Evolutionary conservation across 768 basidiomycete species (phyloP), one percentile per base, ranked within the genome.

Genomic region (Hydnomerulius pinastri): DNA sequence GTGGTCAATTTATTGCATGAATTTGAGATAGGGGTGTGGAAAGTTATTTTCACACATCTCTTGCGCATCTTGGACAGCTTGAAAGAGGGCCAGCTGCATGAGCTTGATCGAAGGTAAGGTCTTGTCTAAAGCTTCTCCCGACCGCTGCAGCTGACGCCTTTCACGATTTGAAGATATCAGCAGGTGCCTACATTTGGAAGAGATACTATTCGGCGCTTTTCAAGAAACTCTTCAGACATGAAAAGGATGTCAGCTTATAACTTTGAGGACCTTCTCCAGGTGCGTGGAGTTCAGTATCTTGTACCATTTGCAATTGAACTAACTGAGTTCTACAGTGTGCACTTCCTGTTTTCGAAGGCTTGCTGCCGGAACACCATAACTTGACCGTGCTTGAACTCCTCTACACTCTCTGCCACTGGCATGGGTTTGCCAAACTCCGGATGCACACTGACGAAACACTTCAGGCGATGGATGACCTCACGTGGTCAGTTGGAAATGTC

Each of bases 211-310:
- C 57, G 64, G 0, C 49, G 44, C 18, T 73, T 72, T 39, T 17
- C 32, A 8, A 49, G 56, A 20, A 69, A 73, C 58, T 62, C 60
- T 1, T 63, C 71, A 7, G 67, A 59, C 21, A 58, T 74, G 58
- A 67, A 67, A 42, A 61, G 62, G 39, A 48, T 72, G 9, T 69
- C 70, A 13, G 72, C 70, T 0, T 58, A 63, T 13, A 69, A 75
- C 41, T 73, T 61, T 53, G 69, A 73, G 43, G 73, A 73, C 45
- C 56, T 72, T 5, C 48, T 73, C 0, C 72, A 72, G 56, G 46
- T 48, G 10, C 4, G 10, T 32, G 4, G 3, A 32, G 15, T 32
- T 5, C 3, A n/a, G 43, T 24, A n/a, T 45, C 43, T n/a, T 12
- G 6, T 17, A 33, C 4, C 11, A n/a, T 24, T 37, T 48, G 20